These are phyloP conservation scores for Solanum pennellii DNA, from an alignment of 257 asterid species.

Conservation along the genomic window DNA sequence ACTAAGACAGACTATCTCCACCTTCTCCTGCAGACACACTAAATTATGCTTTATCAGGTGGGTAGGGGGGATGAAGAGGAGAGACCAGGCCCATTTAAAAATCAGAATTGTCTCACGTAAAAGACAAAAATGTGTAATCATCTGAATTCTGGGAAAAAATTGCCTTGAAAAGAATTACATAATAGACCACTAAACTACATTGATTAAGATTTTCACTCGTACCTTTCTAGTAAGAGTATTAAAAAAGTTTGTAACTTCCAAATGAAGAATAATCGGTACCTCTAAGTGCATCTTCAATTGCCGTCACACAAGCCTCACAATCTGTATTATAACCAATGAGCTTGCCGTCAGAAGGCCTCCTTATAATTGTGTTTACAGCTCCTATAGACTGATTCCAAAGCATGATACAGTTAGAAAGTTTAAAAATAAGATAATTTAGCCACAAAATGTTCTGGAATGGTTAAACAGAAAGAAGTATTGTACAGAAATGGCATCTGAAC, in stretches of 20 bases:
- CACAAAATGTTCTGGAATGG: not conserved
- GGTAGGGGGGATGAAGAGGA: not conserved
- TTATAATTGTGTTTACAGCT: constrained; percentile 57
- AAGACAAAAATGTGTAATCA: not conserved
- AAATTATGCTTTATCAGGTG: not conserved
- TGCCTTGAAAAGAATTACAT: not conserved
- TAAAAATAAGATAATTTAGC: not conserved
- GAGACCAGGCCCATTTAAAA: not conserved
- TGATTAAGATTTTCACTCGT: not conserved
- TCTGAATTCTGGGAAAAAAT: not conserved
- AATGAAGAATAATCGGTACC: constrained; percentile 8
- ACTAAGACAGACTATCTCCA: not conserved
- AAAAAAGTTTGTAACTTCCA: not conserved
- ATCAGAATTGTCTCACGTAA: not conserved
- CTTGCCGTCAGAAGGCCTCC: constrained; percentile 45
- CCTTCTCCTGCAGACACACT: not conserved
- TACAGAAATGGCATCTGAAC: not conserved
- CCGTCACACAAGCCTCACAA: constrained; percentile 59
- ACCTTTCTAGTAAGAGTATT: not conserved
- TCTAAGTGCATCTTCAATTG: constrained; percentile 57
- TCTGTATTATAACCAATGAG: constrained; percentile 69
- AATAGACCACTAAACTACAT: not conserved
- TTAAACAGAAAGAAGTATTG: not conserved
- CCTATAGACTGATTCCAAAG: constrained; percentile 41
- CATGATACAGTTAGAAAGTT: not conserved